These are phyloP conservation scores for Bidens hawaiensis DNA, from an alignment of 140 eudicot genomes.

Conservation along the genomic window DNA sequence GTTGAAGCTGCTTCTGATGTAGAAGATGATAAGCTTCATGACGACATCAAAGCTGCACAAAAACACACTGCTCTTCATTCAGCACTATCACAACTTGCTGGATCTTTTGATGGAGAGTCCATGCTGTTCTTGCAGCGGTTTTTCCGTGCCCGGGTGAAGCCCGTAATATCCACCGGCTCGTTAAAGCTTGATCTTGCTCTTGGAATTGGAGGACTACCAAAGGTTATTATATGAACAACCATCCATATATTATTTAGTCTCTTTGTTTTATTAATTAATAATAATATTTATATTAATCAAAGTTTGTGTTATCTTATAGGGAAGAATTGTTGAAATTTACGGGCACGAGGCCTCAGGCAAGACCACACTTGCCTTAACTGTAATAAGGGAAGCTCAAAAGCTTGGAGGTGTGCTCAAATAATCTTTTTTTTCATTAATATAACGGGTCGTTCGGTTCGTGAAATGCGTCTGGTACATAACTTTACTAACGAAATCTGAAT, in stretches of 20 bases:
- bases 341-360: constrained; percentile 97
- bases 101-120: constrained; percentile 78
- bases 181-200: constrained; percentile 92
- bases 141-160: constrained; percentile 62
- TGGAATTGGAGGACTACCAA: constrained; percentile 95
- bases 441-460: no score
- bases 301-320: constrained; percentile 41
- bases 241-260: not conserved
- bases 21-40: constrained; percentile 62
- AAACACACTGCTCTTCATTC: constrained; percentile 71
- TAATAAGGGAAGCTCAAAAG: constrained; percentile 91
- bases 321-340: constrained; percentile 89
- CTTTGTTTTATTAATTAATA: not conserved
- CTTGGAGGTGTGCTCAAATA: constrained; percentile 63
- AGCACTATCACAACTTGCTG: constrained; percentile 71
- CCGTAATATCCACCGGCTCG: constrained; percentile 90
- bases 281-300: not conserved
- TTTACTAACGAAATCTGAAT: no score
- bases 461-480: no score
- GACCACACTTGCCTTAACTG: constrained; percentile 91
- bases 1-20: constrained; percentile 52
- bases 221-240: constrained; percentile 42
- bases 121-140: constrained; percentile 81
- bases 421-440: constrained; percentile 2
- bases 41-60: constrained; percentile 50